Evolutionary conservation across 2,329 filamentous ascomycete species (phyloP).

Genomic region (Cordyceps militaris): DNA sequence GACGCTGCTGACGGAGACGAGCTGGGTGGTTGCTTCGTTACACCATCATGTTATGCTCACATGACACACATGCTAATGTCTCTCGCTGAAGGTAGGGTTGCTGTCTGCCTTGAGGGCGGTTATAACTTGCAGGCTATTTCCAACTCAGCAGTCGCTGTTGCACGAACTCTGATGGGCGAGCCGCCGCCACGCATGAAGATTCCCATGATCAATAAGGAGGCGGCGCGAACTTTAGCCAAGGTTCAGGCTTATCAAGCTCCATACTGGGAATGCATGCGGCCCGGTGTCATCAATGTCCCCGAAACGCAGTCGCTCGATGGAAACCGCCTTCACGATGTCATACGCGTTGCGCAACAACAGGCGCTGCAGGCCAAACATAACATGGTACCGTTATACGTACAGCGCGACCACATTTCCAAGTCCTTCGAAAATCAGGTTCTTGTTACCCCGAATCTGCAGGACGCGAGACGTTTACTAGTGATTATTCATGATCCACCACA

Average conservation of each 20-base stretch:
- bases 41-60: conserved; percentile 86
- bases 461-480: conserved; percentile 63
- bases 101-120: conserved; percentile 89
- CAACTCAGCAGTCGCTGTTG: conserved; percentile 84
- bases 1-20: conserved; percentile 92
- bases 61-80: conserved; percentile 99
- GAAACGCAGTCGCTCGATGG: conserved; percentile 46
- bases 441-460: conserved; percentile 64
- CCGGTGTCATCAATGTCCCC: conserved; percentile 50
- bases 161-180: conserved; percentile 89
- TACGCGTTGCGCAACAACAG: conserved; percentile 69
- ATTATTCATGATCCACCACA: conserved; percentile 89
- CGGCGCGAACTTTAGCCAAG: conserved; percentile 47
- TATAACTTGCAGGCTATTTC: conserved; percentile 94
- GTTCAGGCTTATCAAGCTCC: conserved; percentile 56
- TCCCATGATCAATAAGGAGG: conserved; percentile 50
- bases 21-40: conserved; percentile 86
- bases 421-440: conserved; percentile 83
- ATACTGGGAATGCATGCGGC: conserved; percentile 86
- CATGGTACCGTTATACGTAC: conserved; percentile 76
- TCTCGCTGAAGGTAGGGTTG: conserved; percentile 78
- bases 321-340: conserved; percentile 68
- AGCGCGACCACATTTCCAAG: conserved; percentile 63
- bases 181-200: conserved; percentile 61
- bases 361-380: conserved; percentile 62